A percentile compares a stretch with the other conserved stretches of the same genome.
These are phyloP conservation scores for Erythrobasidium hasegawianum DNA, from an alignment of 1,284 basidiomycete genomes.

Conservation along the genomic window DNA sequence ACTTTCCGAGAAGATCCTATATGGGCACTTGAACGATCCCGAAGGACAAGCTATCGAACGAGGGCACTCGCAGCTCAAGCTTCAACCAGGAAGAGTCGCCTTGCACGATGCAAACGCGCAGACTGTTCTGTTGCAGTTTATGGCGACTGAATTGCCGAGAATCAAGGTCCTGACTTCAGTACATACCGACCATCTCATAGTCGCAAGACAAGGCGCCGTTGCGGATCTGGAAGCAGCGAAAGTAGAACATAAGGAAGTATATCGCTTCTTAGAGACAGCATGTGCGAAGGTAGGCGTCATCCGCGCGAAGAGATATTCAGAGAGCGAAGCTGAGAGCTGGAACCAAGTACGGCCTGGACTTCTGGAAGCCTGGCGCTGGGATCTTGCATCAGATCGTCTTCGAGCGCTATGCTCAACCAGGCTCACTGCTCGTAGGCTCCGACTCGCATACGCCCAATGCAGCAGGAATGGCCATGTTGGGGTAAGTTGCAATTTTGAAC, in stretches of 20 bases:
- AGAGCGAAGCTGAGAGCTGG: too few species aligned
- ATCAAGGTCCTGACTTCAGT: conserved; percentile 93
- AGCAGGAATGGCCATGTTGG: conserved; percentile 94
- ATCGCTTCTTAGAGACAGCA: conserved; percentile 97
- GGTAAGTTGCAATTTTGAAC: too few species aligned
- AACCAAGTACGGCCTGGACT: conserved; percentile 78
- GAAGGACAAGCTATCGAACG: conserved; percentile 48
- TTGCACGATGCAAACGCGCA: conserved; percentile 76
- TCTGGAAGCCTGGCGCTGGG: conserved; percentile 97
- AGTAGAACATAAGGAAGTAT: conserved; percentile 95
- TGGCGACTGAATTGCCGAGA: conserved; percentile 97
- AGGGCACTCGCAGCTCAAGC: conserved; percentile 48
- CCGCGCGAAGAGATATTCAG: too few species aligned
- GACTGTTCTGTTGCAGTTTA: conserved; percentile 99
- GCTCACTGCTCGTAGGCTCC: conserved; percentile 98
- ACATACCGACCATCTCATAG: conserved; percentile 99
- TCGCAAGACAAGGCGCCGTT: conserved; percentile 88
- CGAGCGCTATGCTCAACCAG: conserved; percentile 69
- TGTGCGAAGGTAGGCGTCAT: neutral
- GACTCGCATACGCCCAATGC: conserved; percentile 99
- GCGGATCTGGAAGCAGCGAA: conserved; percentile 91
- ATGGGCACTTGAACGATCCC: conserved; percentile 49
- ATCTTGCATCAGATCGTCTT: conserved; percentile 53
- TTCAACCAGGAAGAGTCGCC: conserved; percentile 41
- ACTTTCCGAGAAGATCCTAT: conserved; percentile 92